phyloP scores from a whole-genome alignment of 306 rosid genomes.

The Casuarina glauca region DNA sequence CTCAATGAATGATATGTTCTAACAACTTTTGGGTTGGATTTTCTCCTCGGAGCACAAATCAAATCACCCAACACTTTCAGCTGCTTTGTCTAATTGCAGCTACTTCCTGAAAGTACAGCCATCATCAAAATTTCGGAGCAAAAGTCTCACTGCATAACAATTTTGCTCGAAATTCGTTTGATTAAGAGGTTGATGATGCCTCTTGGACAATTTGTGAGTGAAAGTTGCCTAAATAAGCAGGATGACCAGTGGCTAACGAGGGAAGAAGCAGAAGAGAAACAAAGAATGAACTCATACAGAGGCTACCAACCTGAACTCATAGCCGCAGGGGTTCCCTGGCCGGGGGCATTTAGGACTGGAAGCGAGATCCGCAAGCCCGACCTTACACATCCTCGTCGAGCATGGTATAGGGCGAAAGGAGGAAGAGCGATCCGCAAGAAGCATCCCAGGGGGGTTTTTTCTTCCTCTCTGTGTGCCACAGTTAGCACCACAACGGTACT shows the following conservation, averaged over 20 bases:
- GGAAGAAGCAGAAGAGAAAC: too few relatives aligned
- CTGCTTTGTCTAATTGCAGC: not conserved
- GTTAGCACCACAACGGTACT: constrained; percentile 14
- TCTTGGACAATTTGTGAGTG: too few relatives aligned
- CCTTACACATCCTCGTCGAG: constrained; percentile 42
- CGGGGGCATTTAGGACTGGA: constrained; percentile 46
- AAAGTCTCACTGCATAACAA: not conserved
- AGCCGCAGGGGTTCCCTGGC: constrained; percentile 56
- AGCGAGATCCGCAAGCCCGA: constrained; percentile 42
- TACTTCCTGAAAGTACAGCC: too few relatives aligned
- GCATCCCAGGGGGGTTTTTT: constrained; percentile 21
- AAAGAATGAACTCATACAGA: not conserved
- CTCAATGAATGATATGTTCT: not conserved
- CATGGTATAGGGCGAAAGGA: constrained; percentile 48
- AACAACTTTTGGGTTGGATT: constrained; percentile 30
- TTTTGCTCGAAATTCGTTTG: too few relatives aligned
- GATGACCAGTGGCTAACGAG: too few relatives aligned
- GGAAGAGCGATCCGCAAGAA: constrained; percentile 46
- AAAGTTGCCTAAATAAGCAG: too few relatives aligned
- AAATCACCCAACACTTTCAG: not conserved
- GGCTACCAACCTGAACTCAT: constrained; percentile 54
- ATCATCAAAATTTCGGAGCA: too few relatives aligned
- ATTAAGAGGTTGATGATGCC: too few relatives aligned
- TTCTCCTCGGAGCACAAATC: not conserved
- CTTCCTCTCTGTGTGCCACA: constrained; percentile 6